Evolutionary conservation across 345 rosid species (phyloP), one percentile per base, ranked within the genome.

Genomic region (Brassica carinata): DNA sequence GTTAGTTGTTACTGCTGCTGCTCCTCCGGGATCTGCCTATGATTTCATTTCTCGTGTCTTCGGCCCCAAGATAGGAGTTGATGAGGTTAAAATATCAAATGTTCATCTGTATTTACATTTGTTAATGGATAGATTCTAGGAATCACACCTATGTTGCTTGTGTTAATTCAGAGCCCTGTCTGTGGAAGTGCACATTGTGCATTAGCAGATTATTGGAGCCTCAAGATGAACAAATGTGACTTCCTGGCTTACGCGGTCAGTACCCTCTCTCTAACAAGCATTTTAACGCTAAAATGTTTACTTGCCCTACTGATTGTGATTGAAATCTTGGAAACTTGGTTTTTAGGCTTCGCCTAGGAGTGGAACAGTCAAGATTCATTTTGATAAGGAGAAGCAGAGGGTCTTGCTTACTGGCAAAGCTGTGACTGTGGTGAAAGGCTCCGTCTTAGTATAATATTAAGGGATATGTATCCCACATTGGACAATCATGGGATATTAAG

Each of bases 401-500:
- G 91, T 92, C 64, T 71, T 78, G 66, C 83, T 92, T 64, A 87
- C 64, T 5, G 92, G 97, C 15, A 87, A 85, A 70, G 94, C 92
- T 51, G 83, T 85, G 13, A 84, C 82, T 45, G 81, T 88, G 23
- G 90, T 89, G 95, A 75, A 84, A 67, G 92, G 95, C 79, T 78
- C 77, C 36, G 36, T 89, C 68, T 75, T 89, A 8, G 89, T 80
- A 18, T n/a, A n/a, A n/a, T n/a, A n/a, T n/a, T n/a, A n/a, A n/a
- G n/a, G n/a, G n/a, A n/a, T n/a, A n/a, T n/a, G n/a, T n/a, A n/a
- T n/a, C n/a, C n/a, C n/a, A n/a, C n/a, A n/a, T n/a, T n/a, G n/a
- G n/a, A n/a, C n/a, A n/a, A n/a, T n/a, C n/a, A n/a, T n/a, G n/a
- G n/a, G n/a, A n/a, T n/a, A n/a, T n/a, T n/a, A n/a, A n/a, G n/a